phyloP scores from a whole-genome alignment of 2,329 filamentous ascomycete genomes.

The Colletotrichum musicola region DNA sequence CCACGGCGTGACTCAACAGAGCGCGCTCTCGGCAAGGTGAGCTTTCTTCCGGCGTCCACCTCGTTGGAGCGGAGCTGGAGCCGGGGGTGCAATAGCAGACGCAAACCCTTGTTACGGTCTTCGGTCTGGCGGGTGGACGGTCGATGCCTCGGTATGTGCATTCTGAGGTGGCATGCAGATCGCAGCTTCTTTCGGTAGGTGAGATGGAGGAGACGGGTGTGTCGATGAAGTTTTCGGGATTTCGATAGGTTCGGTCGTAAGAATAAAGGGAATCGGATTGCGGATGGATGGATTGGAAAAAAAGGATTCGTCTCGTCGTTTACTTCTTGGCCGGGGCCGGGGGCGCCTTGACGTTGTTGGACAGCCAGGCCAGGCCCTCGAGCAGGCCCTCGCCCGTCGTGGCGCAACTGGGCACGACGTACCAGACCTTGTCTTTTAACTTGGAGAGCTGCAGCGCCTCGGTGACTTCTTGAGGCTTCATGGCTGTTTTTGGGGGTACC shows the following conservation, averaged over 20 bases:
- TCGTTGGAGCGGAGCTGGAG: background rate
- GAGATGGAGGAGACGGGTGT: background rate
- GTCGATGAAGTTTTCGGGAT: background rate
- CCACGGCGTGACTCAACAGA: background rate
- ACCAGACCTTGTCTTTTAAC: conserved; percentile 87
- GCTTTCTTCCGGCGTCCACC: conserved; percentile 18
- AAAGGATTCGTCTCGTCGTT: conserved; percentile 30
- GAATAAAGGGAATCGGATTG: conserved; percentile 14
- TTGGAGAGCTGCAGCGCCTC: conserved; percentile 81
- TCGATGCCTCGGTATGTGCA: conserved; percentile 16
- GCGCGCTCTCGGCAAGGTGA: conserved; percentile 8
- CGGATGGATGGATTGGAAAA: conserved; percentile 4
- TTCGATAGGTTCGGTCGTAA: background rate
- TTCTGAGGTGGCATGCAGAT: conserved; percentile 11
- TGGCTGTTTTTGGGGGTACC: conserved; percentile 62
- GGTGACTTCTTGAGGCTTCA: conserved; percentile 85
- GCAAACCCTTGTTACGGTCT: background rate
- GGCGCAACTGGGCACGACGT: conserved; percentile 85
- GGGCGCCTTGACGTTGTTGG: conserved; percentile 83
- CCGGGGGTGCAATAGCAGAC: background rate
- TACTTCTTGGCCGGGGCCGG: conserved; percentile 69
- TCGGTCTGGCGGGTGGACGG: conserved; percentile 5
- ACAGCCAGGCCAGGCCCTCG: conserved; percentile 86
- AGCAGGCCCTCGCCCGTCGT: conserved; percentile 85
- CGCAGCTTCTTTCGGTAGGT: background rate